A percentile compares a stretch with the other conserved stretches of the same genome.
These are phyloP conservation scores for Lachancea kluyveri DNA, from an alignment of 805 yeast genomes.

Conservation along the genomic window DNA sequence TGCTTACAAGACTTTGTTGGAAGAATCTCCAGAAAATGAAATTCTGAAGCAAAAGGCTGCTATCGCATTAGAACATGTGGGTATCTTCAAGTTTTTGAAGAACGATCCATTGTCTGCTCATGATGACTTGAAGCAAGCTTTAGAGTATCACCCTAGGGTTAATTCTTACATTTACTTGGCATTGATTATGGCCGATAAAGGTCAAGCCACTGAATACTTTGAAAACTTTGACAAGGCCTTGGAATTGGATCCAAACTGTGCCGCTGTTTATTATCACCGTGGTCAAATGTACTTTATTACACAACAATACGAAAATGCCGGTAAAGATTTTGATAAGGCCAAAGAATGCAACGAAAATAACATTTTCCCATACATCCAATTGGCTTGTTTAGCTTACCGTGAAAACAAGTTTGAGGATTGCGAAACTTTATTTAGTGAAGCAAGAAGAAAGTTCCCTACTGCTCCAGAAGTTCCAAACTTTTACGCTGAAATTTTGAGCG, in stretches of 20 bases:
- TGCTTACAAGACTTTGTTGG: constrained; percentile 32
- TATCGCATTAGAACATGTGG: constrained; percentile 76
- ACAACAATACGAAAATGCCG: constrained; percentile 67
- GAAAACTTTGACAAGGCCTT: constrained; percentile 68
- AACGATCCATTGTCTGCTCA: constrained; percentile 64
- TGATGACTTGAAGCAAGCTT: constrained; percentile 55
- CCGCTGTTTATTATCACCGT: constrained; percentile 87
- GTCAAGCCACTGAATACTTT: constrained; percentile 62
- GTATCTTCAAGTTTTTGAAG: constrained; percentile 78
- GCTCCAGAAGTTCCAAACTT: constrained; percentile 91
- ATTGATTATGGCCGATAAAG: constrained; percentile 74
- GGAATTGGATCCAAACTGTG: constrained; percentile 57
- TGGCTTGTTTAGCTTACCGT: constrained; percentile 88
- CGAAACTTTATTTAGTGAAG: constrained; percentile 59
- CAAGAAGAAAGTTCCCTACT: constrained; percentile 71
- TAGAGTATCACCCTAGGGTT: constrained; percentile 65
- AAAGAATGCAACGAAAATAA: constrained; percentile 67
- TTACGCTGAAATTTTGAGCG: constrained; percentile 89
- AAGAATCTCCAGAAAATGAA: constrained; percentile 21
- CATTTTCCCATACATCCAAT: constrained; percentile 82
- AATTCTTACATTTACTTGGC: constrained; percentile 81
- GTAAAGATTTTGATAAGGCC: constrained; percentile 67
- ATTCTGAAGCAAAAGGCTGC: constrained; percentile 40
- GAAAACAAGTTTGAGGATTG: constrained; percentile 49
- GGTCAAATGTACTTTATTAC: constrained; percentile 88